Evolutionary conservation across 306 rosid genomes (phyloP), one percentile per base, ranked within the genome.

Genomic region (Erythrophleum fordii): DNA sequence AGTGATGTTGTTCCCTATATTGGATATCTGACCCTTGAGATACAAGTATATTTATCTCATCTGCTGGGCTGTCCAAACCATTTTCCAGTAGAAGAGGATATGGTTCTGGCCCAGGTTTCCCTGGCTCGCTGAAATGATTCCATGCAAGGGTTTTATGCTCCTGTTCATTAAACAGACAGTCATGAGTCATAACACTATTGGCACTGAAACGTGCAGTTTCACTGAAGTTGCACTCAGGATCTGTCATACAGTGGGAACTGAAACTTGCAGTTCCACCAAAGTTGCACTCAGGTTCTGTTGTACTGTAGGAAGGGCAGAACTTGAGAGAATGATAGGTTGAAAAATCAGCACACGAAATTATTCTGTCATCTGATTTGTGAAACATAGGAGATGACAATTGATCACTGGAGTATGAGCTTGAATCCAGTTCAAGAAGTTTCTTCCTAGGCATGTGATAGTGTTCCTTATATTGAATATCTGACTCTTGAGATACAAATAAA

Each of bases 71-170:
- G 76, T 78, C 86, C 37, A 62, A 80, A 62, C 80, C 84, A 75
- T 85, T 89, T 29, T 81, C 92, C 35, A 89, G 81, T 53, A 83
- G 86, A 84, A 83, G 86, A 75, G 87, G 65, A 73, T 66, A 26
- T 18, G 76, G 87, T 11, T 83, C 88, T 77, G 77, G 84, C 79
- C 80, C 52, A 45, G 77, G 64, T 65, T 59, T 34, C 39, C 78
- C 88, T 55, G 34, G 83, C 56, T 87, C 91, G 14, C 82, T 73
- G 66, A 72, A 77, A 73, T 55, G 80, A 80, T 69, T 68, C 55
- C 52, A 66, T 34, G 88, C 68, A 48, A 77, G 37, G 51, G 75
- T 55, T 68, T 76, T 76, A 75, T 73, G 84, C 46, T 80, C 55
- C 72, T 80, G 84, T 39, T 86, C 77, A 55, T 86, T 49, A 64